These are phyloP conservation scores for Phaeosphaeria sp. DNA, from an alignment of 2,329 filamentous ascomycete genomes.

Conservation along the genomic window DNA sequence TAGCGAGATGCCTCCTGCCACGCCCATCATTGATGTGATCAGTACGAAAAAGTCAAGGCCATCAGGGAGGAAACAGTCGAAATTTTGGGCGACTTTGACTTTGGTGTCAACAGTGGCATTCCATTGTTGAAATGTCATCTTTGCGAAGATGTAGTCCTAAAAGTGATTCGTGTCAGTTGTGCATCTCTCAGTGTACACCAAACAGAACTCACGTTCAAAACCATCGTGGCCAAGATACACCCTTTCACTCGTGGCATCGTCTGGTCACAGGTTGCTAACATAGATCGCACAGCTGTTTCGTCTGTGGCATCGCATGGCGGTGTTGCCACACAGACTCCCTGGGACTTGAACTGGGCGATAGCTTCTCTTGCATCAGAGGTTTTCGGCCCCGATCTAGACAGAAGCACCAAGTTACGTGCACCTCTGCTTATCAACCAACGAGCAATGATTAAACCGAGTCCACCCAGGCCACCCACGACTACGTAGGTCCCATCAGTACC, in stretches of 20 bases:
- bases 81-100: background rate
- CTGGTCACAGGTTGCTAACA: no score
- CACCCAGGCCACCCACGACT: constrained; percentile 29
- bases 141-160: no score
- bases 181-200: no score
- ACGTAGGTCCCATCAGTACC: constrained; percentile 31
- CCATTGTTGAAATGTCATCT: no score
- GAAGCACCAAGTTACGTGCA: constrained; percentile 25
- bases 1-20: constrained; percentile 25
- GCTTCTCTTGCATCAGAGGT: background rate
- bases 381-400: constrained; percentile 19
- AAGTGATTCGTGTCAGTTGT: no score
- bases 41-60: constrained; percentile 33
- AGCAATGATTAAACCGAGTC: constrained; percentile 26
- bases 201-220: no score
- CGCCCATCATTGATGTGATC: constrained; percentile 26
- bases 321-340: constrained; percentile 9
- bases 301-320: no score
- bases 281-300: no score
- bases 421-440: constrained; percentile 24
- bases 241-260: no score
- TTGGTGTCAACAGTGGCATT: constrained; percentile 21
- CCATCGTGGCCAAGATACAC: no score
- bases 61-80: constrained; percentile 9
- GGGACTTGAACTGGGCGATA: background rate